Percentiles rank a stretch among this genome's conserved stretches.
Evolutionary conservation across 140 eudicot genomes (phyloP).

Genomic region (Stevia rebaudiana): DNA sequence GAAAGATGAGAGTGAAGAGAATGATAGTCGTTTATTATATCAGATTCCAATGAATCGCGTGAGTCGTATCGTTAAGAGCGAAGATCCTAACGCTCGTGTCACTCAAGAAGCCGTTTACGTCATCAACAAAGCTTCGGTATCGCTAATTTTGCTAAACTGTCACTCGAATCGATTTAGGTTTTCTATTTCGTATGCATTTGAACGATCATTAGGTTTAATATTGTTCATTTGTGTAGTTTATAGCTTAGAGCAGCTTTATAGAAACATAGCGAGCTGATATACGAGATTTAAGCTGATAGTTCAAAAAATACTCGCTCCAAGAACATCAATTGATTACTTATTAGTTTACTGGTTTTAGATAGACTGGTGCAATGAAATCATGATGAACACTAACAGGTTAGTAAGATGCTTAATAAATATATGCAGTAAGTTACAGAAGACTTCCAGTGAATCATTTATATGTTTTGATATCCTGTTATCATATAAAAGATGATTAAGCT

Average conservation of each 20-base stretch:
- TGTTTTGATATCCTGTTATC: conserved; percentile 4
- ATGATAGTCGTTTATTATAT: conserved; percentile 18
- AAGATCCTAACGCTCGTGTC: conserved; percentile 40
- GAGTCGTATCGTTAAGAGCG: conserved; percentile 54
- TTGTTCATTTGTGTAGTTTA: too few relatives aligned
- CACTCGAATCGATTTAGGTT: conserved; percentile 7
- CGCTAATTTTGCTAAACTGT: not conserved
- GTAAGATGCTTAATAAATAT: not conserved
- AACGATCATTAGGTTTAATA: not conserved
- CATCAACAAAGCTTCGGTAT: conserved; percentile 76
- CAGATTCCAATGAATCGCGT: conserved; percentile 54
- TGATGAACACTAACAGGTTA: not conserved
- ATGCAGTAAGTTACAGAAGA: conserved; percentile 3
- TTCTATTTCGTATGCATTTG: not conserved
- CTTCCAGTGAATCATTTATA: not conserved
- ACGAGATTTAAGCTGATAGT: not conserved
- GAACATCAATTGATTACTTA: too few relatives aligned
- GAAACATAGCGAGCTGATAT: not conserved
- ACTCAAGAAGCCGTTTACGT: conserved; percentile 63
- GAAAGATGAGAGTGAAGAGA: not conserved
- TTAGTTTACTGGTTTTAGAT: not conserved
- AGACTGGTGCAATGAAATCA: not conserved
- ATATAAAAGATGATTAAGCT: not conserved
- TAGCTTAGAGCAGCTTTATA: not conserved
- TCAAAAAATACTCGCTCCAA: too few relatives aligned